These are phyloP conservation scores for Aspergillus pseudonomiae DNA, from an alignment of 2,329 filamentous ascomycete species.

Conservation along the genomic window DNA sequence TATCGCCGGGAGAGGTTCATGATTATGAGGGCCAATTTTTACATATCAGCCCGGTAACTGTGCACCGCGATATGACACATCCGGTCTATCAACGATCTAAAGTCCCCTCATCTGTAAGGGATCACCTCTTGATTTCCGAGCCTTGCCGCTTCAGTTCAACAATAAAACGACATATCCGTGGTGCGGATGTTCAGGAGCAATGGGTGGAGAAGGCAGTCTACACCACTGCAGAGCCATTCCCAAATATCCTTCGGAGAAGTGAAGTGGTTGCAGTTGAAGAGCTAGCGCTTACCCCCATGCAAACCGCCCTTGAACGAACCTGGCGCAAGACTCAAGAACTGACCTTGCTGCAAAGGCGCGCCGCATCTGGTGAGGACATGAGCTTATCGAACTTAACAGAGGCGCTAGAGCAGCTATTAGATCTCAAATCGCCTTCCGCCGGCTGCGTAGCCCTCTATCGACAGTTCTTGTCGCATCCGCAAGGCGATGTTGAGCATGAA, in stretches of 20 bases:
- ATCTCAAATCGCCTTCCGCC: conserved; percentile 72
- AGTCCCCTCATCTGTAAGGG: conserved; percentile 79
- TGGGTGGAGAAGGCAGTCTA: conserved; percentile 83
- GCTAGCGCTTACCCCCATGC: conserved; percentile 70
- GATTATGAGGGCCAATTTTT: conserved; percentile 91
- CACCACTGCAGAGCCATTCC: conserved; percentile 82
- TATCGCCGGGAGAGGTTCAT: conserved; percentile 69
- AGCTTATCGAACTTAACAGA: conserved; percentile 71
- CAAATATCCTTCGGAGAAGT: conserved; percentile 84
- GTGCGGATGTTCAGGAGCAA: conserved; percentile 69
- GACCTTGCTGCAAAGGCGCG: conserved; percentile 71
- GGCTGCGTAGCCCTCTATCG: conserved; percentile 79
- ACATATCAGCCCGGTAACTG: conserved; percentile 76
- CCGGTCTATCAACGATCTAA: conserved; percentile 87
- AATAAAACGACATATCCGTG: conserved; percentile 68
- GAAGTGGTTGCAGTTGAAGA: conserved; percentile 75
- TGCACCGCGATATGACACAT: conserved; percentile 79
- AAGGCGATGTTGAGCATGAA: conserved; percentile 44
- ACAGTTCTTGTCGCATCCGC: conserved; percentile 64
- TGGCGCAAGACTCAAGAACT: conserved; percentile 90
- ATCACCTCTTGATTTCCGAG: conserved; percentile 78
- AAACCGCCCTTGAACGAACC: conserved; percentile 89
- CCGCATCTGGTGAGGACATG: conserved; percentile 72
- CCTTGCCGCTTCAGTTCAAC: conserved; percentile 80
- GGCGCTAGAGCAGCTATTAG: conserved; percentile 75